A percentile compares a stretch with the other conserved stretches of the same genome.
Evolutionary conservation across 495 filamentous ascomycete genomes (phyloP).

Genomic region (Durotheca rogersii): DNA sequence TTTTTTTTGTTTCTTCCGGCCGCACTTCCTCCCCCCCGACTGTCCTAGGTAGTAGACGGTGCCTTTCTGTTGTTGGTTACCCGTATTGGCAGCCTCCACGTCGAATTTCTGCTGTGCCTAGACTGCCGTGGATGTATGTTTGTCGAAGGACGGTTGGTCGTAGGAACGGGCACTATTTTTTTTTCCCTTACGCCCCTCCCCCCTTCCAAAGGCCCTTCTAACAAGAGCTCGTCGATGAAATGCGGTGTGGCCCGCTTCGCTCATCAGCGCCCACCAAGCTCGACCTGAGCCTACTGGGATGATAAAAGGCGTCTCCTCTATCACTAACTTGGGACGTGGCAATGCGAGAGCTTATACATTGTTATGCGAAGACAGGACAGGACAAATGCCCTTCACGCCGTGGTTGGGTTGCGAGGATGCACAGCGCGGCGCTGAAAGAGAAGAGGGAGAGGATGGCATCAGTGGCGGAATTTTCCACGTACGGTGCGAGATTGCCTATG

Average conservation of each 20-base stretch:
- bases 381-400: conserved; percentile 3
- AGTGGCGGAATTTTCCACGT: too few species aligned
- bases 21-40: too few species aligned
- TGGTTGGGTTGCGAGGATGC: conserved; percentile 5
- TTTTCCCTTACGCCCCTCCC: too few species aligned
- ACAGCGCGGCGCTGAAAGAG: too few species aligned
- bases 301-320: not conserved
- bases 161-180: too few species aligned
- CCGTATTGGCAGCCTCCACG: not conserved
- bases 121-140: not conserved
- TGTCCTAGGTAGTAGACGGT: too few species aligned
- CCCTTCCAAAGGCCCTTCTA: not conserved
- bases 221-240: not conserved
- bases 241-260: conserved; percentile 6
- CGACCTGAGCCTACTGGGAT: conserved; percentile 14
- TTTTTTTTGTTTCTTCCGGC: too few species aligned
- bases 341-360: conserved; percentile 12
- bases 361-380: too few species aligned
- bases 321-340: conserved; percentile 15
- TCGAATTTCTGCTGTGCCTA: not conserved
- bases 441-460: too few species aligned
- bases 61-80: too few species aligned
- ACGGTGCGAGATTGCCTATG: too few species aligned
- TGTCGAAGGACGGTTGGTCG: not conserved
- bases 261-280: not conserved